These are phyloP conservation scores for Amylocarpus encephaloides DNA, from an alignment of 2,329 filamentous ascomycete species.

Conservation along the genomic window DNA sequence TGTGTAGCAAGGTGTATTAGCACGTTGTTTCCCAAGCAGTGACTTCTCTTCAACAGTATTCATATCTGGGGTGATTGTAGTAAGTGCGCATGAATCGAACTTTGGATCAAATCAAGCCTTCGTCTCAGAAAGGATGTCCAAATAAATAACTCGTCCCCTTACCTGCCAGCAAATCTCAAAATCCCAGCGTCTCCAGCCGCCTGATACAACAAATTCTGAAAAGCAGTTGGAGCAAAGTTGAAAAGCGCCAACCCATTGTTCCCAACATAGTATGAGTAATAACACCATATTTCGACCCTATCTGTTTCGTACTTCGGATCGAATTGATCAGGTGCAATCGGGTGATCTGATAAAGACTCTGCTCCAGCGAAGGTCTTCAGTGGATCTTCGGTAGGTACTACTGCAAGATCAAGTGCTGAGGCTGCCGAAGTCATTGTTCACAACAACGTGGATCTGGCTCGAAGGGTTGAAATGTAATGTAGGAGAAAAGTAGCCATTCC, in stretches of 20 bases:
- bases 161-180: conserved; percentile 47
- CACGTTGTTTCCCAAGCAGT: not conserved
- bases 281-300: conserved; percentile 49
- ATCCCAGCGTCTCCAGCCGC: conserved; percentile 49
- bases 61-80: no score
- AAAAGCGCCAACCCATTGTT: conserved; percentile 52
- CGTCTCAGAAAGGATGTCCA: not conserved
- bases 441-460: not conserved
- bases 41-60: not conserved
- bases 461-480: not conserved
- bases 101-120: not conserved
- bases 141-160: not conserved
- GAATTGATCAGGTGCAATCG: conserved; percentile 47
- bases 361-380: not conserved
- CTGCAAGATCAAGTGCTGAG: conserved; percentile 11
- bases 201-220: conserved; percentile 57
- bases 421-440: conserved; percentile 15
- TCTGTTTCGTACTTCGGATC: conserved; percentile 46
- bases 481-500: not conserved
- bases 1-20: conserved; percentile 8
- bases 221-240: conserved; percentile 55
- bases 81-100: no score
- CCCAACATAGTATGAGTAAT: conserved; percentile 58
- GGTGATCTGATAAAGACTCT: conserved; percentile 32
- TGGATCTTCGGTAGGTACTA: conserved; percentile 15